A percentile compares a stretch with the other conserved stretches of the same genome.
phyloP scores from a whole-genome alignment of 176 grass and related monocot genomes.

The Aegilops umbellulata region DNA sequence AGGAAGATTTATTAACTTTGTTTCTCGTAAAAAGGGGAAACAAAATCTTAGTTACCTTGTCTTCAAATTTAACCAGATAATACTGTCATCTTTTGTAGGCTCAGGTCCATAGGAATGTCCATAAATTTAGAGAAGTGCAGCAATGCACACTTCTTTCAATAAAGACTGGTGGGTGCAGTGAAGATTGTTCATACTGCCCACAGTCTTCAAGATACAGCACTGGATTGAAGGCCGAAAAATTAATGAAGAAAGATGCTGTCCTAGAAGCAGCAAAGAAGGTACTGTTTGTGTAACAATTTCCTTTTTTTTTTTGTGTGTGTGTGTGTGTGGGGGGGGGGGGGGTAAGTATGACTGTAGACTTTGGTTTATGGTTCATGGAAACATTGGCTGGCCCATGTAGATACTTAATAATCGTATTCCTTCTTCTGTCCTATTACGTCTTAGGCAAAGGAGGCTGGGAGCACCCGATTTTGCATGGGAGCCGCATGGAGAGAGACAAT shows the following conservation, averaged over 20 bases:
- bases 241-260: conserved; percentile 93
- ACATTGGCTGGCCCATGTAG: not conserved
- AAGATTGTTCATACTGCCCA: conserved; percentile 98
- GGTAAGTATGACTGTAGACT: not conserved
- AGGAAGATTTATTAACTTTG: not conserved
- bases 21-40: not conserved
- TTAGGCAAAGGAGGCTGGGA: conserved; percentile 95
- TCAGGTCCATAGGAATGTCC: conserved; percentile 81
- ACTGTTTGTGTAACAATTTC: conserved; percentile 10
- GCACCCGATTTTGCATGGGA: conserved; percentile 99
- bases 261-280: conserved; percentile 92
- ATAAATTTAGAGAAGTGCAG: conserved; percentile 96
- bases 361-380: not conserved
- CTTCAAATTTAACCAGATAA: conserved; percentile 4
- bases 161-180: conserved; percentile 98
- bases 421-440: conserved; percentile 26
- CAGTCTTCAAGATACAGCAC: conserved; percentile 91
- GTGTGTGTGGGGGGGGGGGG: too few relatives aligned
- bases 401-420: not conserved
- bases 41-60: not conserved
- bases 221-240: conserved; percentile 84
- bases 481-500: conserved; percentile 94
- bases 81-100: conserved; percentile 50
- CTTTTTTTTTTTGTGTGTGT: too few relatives aligned
- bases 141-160: conserved; percentile 98